These are phyloP conservation scores for Poa annua DNA, from an alignment of 176 grass and related monocot species.

Conservation along the genomic window DNA sequence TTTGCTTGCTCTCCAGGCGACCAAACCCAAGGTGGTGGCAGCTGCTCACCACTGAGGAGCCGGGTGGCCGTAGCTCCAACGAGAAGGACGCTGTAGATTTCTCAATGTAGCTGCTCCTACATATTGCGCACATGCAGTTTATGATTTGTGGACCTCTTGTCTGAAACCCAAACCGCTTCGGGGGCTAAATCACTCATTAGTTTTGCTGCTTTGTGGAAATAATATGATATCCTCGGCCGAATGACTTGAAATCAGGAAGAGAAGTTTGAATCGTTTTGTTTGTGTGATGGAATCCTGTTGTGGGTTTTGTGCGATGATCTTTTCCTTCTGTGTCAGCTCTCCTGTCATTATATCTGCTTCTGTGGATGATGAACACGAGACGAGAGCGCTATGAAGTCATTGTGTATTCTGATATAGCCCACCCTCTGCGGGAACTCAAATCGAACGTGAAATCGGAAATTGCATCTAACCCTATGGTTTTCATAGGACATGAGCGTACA, in stretches of 20 bases:
- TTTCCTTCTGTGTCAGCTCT: too few species aligned
- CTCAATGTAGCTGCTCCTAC: not conserved
- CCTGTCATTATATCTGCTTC: too few species aligned
- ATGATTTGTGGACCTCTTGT: slow-evolving; percentile 29
- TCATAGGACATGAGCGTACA: too few species aligned
- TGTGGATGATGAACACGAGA: too few species aligned
- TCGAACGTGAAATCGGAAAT: too few species aligned
- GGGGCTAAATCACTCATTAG: not conserved
- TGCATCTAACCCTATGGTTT: too few species aligned
- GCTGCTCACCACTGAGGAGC: slow-evolving; percentile 50
- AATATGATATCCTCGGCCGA: slow-evolving; percentile 35
- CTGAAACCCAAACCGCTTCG: slow-evolving; percentile 15
- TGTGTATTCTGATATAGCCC: too few species aligned
- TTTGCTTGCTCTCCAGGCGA: slow-evolving; percentile 31
- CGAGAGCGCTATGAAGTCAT: too few species aligned
- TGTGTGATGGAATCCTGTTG: not conserved
- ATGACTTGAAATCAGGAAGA: slow-evolving; percentile 38
- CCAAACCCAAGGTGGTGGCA: slow-evolving; percentile 60
- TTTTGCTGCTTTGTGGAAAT: slow-evolving; percentile 38
- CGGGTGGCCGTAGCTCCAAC: too few species aligned
- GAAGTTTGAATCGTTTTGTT: not conserved
- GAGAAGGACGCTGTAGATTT: not conserved
- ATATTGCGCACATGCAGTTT: not conserved
- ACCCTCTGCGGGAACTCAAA: too few species aligned
- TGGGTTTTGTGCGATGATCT: too few species aligned